Percentiles rank a stretch among this genome's conserved stretches.
Conservation (phyloP, 2,329 filamentous ascomycete species). For the Beauveria pseudobassiana region DNA sequence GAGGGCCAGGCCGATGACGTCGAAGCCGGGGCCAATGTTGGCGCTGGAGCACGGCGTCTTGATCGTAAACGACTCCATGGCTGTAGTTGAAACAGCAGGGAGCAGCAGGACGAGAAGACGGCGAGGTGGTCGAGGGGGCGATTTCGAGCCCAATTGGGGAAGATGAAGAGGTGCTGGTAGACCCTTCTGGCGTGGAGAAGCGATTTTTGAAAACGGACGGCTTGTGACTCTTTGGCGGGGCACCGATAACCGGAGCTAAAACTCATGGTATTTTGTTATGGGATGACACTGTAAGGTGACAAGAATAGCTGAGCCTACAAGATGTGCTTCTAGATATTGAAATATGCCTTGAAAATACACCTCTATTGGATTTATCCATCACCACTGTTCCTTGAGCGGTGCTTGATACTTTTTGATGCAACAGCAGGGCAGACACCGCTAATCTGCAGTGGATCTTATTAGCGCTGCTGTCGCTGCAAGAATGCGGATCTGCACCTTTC, state of each 20-base stretch:
- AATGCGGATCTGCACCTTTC: too few species aligned
- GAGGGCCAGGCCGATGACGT: conserved; percentile 91
- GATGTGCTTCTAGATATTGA: too few species aligned
- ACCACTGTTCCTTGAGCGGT: too few species aligned
- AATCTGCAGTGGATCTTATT: too few species aligned
- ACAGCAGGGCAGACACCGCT: too few species aligned
- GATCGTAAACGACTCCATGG: conserved; percentile 59
- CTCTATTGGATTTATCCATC: too few species aligned
- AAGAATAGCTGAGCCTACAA: background rate
- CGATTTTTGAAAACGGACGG: background rate
- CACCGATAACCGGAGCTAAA: conserved; percentile 11
- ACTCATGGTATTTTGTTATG: too few species aligned
- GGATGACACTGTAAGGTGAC: background rate
- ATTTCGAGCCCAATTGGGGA: background rate
- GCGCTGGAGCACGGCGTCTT: conserved; percentile 88
- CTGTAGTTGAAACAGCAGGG: conserved; percentile 9
- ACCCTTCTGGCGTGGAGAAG: background rate
- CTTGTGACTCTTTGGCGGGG: conserved; percentile 10
- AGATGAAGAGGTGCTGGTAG: background rate
- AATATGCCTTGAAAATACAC: background rate
- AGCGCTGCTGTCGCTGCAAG: too few species aligned
- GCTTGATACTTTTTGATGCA: too few species aligned
- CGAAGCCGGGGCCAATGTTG: conserved; percentile 96
- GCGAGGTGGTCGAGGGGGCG: background rate
- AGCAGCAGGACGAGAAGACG: background rate